A percentile compares a stretch with the other conserved stretches of the same genome.
Conservation (phyloP, 306 rosid genomes). For the Cyamopsis tetragonoloba region DNA sequence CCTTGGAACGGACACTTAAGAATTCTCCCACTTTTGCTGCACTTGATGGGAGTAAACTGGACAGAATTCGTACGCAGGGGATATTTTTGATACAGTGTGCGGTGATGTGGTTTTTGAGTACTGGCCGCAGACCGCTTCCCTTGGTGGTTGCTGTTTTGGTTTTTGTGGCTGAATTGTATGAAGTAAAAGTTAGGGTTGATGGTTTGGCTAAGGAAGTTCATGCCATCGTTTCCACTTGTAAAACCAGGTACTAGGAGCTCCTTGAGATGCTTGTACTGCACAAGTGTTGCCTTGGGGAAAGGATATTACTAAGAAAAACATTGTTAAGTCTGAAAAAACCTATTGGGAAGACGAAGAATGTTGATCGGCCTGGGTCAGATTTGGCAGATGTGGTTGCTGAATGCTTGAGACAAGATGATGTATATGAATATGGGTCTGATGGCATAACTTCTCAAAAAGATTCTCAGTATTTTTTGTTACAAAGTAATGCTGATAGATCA, state of each 20-base stretch:
- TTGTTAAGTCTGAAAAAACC: slow-evolving; percentile 48
- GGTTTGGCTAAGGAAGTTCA: slow-evolving; percentile 55
- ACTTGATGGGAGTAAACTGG: slow-evolving; percentile 26
- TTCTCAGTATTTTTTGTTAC: slow-evolving; percentile 31
- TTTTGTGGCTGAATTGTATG: slow-evolving; percentile 55
- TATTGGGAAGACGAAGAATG: slow-evolving; percentile 25
- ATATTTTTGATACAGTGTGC: slow-evolving; percentile 64
- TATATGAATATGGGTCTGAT: slow-evolving; percentile 22
- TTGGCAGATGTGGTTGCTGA: slow-evolving; percentile 50
- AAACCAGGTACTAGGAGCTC: slow-evolving; percentile 57
- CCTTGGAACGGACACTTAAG: slow-evolving; percentile 46
- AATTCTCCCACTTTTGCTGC: slow-evolving; percentile 23
- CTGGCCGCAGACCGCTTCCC: slow-evolving; percentile 69
- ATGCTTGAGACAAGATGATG: slow-evolving; percentile 37
- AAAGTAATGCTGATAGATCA: background rate
- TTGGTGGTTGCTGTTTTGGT: slow-evolving; percentile 72
- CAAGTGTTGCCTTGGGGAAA: slow-evolving; percentile 85
- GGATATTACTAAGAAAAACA: slow-evolving; percentile 59
- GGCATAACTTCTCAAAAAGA: slow-evolving; percentile 22
- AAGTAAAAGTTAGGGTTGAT: slow-evolving; percentile 44
- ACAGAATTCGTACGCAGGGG: slow-evolving; percentile 59
- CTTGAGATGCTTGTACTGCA: slow-evolving; percentile 59
- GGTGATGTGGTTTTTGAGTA: slow-evolving; percentile 71
- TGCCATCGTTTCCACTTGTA: slow-evolving; percentile 54
- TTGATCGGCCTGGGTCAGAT: slow-evolving; percentile 36